Percentiles rank a stretch among this genome's conserved stretches.
Conservation (phyloP, 257 asterid genomes). For the Galeopsis tetrahit region DNA sequence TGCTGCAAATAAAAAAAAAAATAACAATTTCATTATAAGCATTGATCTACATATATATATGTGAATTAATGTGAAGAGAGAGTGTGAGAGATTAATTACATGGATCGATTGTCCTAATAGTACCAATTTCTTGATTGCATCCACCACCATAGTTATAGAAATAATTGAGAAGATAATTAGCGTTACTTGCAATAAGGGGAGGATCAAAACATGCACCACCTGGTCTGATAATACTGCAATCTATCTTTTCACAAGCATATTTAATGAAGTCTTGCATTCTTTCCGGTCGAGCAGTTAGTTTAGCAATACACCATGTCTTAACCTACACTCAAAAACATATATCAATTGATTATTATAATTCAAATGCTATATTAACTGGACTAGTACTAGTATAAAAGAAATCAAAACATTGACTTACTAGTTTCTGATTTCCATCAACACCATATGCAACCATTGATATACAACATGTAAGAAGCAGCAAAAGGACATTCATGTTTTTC, state of each 20-base stretch:
- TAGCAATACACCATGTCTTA: background rate
- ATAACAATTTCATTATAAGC: background rate
- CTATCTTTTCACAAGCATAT: background rate
- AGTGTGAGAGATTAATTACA: background rate
- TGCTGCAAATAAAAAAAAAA: constrained; percentile 1
- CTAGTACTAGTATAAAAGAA: background rate
- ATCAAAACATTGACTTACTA: background rate
- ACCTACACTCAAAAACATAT: background rate
- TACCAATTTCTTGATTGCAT: background rate
- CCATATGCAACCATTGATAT: background rate
- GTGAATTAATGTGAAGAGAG: background rate
- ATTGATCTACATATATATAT: no score
- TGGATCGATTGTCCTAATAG: background rate
- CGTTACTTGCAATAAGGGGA: constrained; percentile 4
- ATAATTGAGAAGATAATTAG: background rate
- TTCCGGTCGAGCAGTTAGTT: constrained; percentile 1
- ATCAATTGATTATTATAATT: background rate
- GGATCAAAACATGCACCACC: constrained; percentile 16
- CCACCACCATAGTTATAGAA: background rate
- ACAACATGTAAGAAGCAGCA: background rate
- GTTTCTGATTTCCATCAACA: background rate
- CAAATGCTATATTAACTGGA: no score
- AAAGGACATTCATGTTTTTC: background rate
- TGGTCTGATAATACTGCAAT: background rate
- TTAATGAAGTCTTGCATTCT: background rate